These are phyloP conservation scores for Blastobotrys niveus DNA, from an alignment of 1,139 yeast genomes.

Conservation along the genomic window DNA sequence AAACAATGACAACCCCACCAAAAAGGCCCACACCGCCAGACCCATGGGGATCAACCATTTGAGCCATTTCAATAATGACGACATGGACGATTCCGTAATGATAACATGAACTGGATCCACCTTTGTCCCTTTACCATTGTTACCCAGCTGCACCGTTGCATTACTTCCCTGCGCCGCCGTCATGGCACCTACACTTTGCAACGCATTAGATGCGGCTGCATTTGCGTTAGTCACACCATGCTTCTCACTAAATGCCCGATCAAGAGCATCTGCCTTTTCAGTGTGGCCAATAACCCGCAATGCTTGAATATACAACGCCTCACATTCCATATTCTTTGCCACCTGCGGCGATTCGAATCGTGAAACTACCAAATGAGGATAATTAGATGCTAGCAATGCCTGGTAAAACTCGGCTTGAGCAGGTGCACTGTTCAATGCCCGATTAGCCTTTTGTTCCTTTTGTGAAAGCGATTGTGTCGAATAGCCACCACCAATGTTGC, in stretches of 20 bases:
- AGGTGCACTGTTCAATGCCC: conserved; percentile 56
- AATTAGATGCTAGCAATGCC: conserved; percentile 63
- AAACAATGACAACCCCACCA: conserved; percentile 57
- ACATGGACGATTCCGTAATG: conserved; percentile 74
- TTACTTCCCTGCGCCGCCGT: not conserved
- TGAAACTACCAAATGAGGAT: conserved; percentile 89
- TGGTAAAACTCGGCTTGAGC: conserved; percentile 80
- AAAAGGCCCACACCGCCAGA: conserved; percentile 55
- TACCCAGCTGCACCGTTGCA: not conserved
- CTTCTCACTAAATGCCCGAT: conserved; percentile 23
- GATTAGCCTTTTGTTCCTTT: conserved; percentile 79
- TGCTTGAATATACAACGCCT: conserved; percentile 72
- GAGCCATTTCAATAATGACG: conserved; percentile 77
- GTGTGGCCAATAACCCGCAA: conserved; percentile 68
- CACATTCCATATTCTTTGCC: conserved; percentile 72
- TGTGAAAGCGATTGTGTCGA: conserved; percentile 13
- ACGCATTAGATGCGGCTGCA: conserved; percentile 23
- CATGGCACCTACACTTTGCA: conserved; percentile 17
- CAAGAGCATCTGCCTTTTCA: conserved; percentile 61
- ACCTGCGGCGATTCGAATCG: conserved; percentile 90
- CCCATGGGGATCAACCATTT: conserved; percentile 87
- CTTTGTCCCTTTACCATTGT: conserved; percentile 31
- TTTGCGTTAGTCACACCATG: conserved; percentile 1
- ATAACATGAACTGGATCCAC: conserved; percentile 85
- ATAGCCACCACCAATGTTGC: not conserved